These are phyloP conservation scores for Diaporthe nobilis DNA, from an alignment of 2,329 filamentous ascomycete species.

Conservation along the genomic window DNA sequence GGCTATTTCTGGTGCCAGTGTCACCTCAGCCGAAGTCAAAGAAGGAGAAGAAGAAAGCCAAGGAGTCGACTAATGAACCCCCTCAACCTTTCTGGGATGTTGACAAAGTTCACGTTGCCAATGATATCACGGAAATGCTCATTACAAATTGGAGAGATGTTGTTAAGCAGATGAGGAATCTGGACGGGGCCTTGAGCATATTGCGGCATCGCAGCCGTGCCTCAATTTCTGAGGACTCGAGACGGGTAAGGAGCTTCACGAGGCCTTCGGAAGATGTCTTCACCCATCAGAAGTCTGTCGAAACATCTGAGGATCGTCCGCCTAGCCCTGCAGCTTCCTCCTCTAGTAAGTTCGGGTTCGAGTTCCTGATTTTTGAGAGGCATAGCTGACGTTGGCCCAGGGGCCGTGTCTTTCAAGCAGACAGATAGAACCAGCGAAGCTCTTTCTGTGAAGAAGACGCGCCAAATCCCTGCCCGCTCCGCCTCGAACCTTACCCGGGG, in stretches of 20 bases:
- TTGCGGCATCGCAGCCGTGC: constrained; percentile 44
- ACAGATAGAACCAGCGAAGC: constrained; percentile 39
- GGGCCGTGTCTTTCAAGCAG: constrained; percentile 41
- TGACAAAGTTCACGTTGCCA: constrained; percentile 71
- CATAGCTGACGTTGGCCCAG: constrained; percentile 22
- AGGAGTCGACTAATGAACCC: constrained; percentile 42
- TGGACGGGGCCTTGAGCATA: constrained; percentile 51
- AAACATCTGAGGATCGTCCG: neutral
- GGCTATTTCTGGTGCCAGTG: constrained; percentile 58
- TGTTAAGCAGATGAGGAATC: constrained; percentile 69
- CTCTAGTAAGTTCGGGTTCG: constrained; percentile 2
- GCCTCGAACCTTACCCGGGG: constrained; percentile 2
- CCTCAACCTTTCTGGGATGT: constrained; percentile 52
- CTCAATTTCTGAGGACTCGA: constrained; percentile 39
- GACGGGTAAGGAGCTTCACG: constrained; percentile 30
- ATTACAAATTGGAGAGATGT: constrained; percentile 76
- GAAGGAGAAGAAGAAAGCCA: constrained; percentile 56
- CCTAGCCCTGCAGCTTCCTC: constrained; percentile 15
- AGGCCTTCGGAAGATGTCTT: constrained; percentile 26
- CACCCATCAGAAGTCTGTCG: neutral
- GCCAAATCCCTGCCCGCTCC: constrained; percentile 25
- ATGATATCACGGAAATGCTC: constrained; percentile 74
- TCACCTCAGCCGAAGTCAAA: constrained; percentile 58
- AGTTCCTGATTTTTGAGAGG: neutral
- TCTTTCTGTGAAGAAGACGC: constrained; percentile 41